Evolutionary conservation across 208 protist genomes (phyloP), one percentile per base, ranked within the genome.

Genomic region (Crithidia brevicula): DNA sequence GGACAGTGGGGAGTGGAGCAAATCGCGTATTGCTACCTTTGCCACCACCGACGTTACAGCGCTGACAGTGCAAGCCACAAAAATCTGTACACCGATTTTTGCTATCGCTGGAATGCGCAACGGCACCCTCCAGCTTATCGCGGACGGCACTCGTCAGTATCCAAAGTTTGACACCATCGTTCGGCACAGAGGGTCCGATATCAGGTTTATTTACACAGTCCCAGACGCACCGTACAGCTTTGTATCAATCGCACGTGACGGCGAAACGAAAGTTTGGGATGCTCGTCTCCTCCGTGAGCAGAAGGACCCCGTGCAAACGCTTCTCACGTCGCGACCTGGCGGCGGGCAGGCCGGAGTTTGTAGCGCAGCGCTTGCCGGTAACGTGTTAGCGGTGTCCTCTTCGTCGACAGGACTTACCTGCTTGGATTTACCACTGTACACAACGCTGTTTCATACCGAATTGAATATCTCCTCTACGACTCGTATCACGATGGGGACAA

Each of bases 191-290:
- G 52, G 58, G 3, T 72, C 81, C 11, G 77, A 64, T 46, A 61
- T 90, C 31, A 58, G 60, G 11, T 63, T 75, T 50, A 45, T 93
- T 50, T 74, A 64, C 30, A 46, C 33, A 9, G 53, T 85, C 15
- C 52, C 71, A 16, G 53, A 56, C 15, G 43, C 76, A 10, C 57
- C 64, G 31, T 82, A 78, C 73, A 74, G 81, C 8, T 60, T 93
- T 65, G 79, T 89, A n/a, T 88, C 83, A 6, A 74, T 90, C 23
- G 56, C 82, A 16, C 77, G 68, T 33, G 71, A 67, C 33, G 83
- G 83, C 47, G 79, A 82, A 46, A 62, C 75, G 25, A 87, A 83
- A 49, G 63, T 93, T 33, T 93, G 87, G 87, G 87, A 93, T 77
- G 47, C 81, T 7, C 75, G 87, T 34, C 77, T 77, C 56, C 72